Conservation (phyloP, 768 basidiomycete species). For the Russula abietina region DNA sequence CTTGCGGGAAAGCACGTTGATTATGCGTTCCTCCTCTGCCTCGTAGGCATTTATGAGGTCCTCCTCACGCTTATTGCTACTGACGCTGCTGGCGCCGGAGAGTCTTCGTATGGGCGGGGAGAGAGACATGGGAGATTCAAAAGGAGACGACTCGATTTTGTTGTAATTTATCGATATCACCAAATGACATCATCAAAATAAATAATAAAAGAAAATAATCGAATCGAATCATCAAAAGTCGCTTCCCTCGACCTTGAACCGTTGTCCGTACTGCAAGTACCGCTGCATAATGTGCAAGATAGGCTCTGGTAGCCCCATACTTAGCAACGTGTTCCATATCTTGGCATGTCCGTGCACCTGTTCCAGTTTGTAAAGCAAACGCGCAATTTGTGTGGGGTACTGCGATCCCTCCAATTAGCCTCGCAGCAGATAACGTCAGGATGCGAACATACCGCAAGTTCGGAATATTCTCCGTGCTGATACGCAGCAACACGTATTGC, state of each 20-base stretch:
- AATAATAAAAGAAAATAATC: neutral
- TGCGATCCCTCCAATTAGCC: constrained; percentile 31
- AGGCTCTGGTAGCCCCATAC: constrained; percentile 88
- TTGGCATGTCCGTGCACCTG: constrained; percentile 91
- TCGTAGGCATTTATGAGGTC: constrained; percentile 84
- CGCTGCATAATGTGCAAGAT: constrained; percentile 91
- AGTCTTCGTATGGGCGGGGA: constrained; percentile 57
- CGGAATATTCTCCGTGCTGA: constrained; percentile 83
- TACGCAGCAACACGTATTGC: constrained; percentile 92
- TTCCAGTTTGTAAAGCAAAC: constrained; percentile 88
- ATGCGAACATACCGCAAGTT: constrained; percentile 64
- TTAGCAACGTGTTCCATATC: constrained; percentile 86
- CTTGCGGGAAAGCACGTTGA: constrained; percentile 76
- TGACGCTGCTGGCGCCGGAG: constrained; percentile 45
- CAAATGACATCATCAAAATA: constrained; percentile 3
- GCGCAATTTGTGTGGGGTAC: constrained; percentile 89
- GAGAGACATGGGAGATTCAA: constrained; percentile 30
- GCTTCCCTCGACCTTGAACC: constrained; percentile 82
- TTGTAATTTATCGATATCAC: constrained; percentile 12
- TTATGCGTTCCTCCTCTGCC: constrained; percentile 85
- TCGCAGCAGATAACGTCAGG: neutral
- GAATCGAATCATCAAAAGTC: constrained; percentile 47
- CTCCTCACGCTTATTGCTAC: constrained; percentile 50
- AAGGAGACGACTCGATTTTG: neutral
- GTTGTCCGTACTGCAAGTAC: constrained; percentile 80